These are phyloP conservation scores for Ophiostoma ulmi DNA, from an alignment of 2,329 filamentous ascomycete species.

Conservation along the genomic window DNA sequence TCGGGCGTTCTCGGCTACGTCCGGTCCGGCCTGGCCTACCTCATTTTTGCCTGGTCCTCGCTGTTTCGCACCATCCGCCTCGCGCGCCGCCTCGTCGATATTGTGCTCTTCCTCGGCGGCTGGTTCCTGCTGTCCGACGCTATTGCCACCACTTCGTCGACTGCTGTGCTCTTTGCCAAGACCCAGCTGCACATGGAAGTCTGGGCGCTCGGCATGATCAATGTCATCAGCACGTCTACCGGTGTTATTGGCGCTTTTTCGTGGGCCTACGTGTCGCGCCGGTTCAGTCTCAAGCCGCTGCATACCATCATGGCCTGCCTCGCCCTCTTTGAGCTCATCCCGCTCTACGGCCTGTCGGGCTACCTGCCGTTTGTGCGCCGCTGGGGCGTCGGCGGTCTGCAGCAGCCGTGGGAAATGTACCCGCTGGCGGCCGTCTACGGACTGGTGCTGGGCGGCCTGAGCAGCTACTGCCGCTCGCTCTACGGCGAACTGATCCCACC, in stretches of 20 bases:
- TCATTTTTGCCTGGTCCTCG: slow-evolving; percentile 79
- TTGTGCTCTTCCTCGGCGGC: slow-evolving; percentile 72
- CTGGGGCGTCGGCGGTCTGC: slow-evolving; percentile 76
- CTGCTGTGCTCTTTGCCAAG: slow-evolving; percentile 92
- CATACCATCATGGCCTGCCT: slow-evolving; percentile 94
- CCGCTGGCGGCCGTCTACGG: slow-evolving; percentile 86
- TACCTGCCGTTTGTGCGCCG: slow-evolving; percentile 74
- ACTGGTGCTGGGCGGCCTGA: slow-evolving; percentile 86
- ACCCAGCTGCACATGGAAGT: slow-evolving; percentile 86
- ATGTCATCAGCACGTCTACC: slow-evolving; percentile 78
- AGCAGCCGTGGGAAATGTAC: slow-evolving; percentile 96
- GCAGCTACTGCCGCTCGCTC: slow-evolving; percentile 84
- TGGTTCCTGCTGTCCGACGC: slow-evolving; percentile 96
- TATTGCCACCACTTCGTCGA: slow-evolving; percentile 89
- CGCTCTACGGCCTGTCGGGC: slow-evolving; percentile 81
- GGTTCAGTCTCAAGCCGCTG: slow-evolving; percentile 65
- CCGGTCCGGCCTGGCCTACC: slow-evolving; percentile 61
- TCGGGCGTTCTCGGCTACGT: slow-evolving; percentile 32
- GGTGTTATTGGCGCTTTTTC: slow-evolving; percentile 85
- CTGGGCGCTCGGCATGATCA: slow-evolving; percentile 84
- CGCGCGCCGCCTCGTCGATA: slow-evolving; percentile 66
- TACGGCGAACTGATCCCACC: slow-evolving; percentile 92
- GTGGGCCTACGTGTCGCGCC: slow-evolving; percentile 74
- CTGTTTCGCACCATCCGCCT: slow-evolving; percentile 74
- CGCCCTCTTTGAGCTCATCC: slow-evolving; percentile 83